A percentile compares a stretch with the other conserved stretches of the same genome.
phyloP scores from a whole-genome alignment of 768 basidiomycete species.

The Lyophyllum decastes region DNA sequence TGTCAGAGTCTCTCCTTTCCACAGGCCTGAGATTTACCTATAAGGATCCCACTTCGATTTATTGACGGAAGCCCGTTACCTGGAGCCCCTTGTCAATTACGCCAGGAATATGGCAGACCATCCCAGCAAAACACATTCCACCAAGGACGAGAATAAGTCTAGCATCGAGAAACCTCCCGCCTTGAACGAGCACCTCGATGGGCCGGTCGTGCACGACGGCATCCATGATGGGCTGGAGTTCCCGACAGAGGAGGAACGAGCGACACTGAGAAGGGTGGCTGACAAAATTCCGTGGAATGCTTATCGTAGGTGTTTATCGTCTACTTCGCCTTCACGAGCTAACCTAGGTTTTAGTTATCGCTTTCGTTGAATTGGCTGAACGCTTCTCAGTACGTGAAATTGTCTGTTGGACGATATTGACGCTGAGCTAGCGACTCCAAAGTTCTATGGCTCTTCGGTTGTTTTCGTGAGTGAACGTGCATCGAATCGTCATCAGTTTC shows the following conservation, averaged over 20 bases:
- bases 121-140: not conserved
- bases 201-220: constrained; percentile 19
- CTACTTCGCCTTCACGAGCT: not conserved
- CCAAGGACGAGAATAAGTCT: constrained; percentile 43
- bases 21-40: not conserved
- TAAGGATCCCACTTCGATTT: not conserved
- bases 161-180: constrained; percentile 24
- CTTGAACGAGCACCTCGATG: not conserved
- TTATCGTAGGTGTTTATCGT: constrained; percentile 38
- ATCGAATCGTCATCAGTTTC: not conserved
- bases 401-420: not conserved
- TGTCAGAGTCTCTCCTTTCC: not conserved
- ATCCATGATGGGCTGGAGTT: constrained; percentile 58
- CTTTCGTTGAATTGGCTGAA: constrained; percentile 68
- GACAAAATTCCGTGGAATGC: constrained; percentile 61
- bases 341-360: constrained; percentile 48
- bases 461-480: constrained; percentile 41
- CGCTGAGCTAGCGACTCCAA: not conserved
- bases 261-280: constrained; percentile 59
- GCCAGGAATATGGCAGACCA: not conserved
- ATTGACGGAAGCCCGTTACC: not conserved
- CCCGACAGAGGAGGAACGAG: constrained; percentile 62
- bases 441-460: constrained; percentile 50
- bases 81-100: not conserved
- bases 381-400: constrained; percentile 64